Evolutionary conservation across 331 rosid species (phyloP).

Genomic region (Telfairia occidentalis): DNA sequence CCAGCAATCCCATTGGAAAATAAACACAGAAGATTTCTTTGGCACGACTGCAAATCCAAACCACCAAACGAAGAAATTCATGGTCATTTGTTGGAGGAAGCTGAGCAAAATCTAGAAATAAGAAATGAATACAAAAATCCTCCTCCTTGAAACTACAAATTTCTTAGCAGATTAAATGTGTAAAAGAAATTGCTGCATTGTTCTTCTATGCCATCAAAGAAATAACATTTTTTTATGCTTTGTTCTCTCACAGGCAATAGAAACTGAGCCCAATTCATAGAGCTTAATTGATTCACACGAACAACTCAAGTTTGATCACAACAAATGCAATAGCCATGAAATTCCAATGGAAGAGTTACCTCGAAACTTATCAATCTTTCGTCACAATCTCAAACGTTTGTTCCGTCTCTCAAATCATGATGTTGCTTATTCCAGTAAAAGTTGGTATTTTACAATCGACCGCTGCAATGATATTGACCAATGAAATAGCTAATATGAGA

Average conservation of each 20-base stretch:
- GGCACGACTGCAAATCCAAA: constrained; percentile 60
- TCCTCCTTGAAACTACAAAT: too few species aligned
- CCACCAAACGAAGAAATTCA: constrained; percentile 6
- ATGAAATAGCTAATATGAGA: background rate
- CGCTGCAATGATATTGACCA: constrained; percentile 31
- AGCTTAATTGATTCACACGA: background rate
- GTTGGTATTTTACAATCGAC: constrained; percentile 52
- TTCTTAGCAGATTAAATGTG: too few species aligned
- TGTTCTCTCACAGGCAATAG: too few species aligned
- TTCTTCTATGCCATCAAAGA: too few species aligned
- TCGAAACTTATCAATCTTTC: constrained; percentile 37
- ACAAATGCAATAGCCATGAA: background rate
- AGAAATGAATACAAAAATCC: too few species aligned
- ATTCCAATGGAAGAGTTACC: constrained; percentile 34
- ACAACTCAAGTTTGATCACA: background rate
- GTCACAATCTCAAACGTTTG: constrained; percentile 71
- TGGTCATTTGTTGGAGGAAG: background rate
- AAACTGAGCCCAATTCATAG: background rate
- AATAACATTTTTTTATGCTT: too few species aligned
- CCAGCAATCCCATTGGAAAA: constrained; percentile 67
- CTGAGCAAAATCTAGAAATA: too few species aligned
- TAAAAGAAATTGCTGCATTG: too few species aligned
- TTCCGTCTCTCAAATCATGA: constrained; percentile 74
- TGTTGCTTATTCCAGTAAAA: constrained; percentile 48
- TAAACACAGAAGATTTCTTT: constrained; percentile 52